Base-by-base conservation (phyloP, 2,329 filamentous ascomycete genomes). In the Podosphaera xanthii region DNA sequence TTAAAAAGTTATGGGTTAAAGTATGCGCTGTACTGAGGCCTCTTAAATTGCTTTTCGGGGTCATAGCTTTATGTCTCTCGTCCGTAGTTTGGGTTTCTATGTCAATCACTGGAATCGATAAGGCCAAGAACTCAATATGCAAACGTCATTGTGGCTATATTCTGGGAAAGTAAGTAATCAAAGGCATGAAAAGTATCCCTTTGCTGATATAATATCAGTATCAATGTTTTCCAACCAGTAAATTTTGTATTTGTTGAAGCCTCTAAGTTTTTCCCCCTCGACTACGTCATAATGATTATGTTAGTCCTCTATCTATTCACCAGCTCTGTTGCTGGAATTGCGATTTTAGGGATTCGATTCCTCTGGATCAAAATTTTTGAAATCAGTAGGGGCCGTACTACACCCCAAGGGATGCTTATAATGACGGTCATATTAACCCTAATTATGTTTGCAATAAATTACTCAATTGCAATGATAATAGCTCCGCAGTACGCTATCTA, bases 401-500 rank as follows among this genome's bases (percentile, higher is more conserved):
- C 87, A 0, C 92, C 92, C 0, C 92, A 97, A 70, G 92, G 91
- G 1, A 77, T 98, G 5, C 80, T 98, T 59, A 82, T 96, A 68
- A 86, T 88, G 1, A 96, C 91, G 0, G 87, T 94, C 9, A 82
- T 98, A 75, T 77, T 98, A 54, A 91, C 88, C 0, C 77, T 97
- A 63, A 91, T 94, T 64, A 87, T 87, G 1, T 74, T 98, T 50
- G 92, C 87, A 40, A 84, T 94, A 71, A 95, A 97, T 73, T 98
- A 97, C 70, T 82, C 87, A 7, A 75, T 97, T 49, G 85, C 87
- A 60, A 95, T 94, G 84, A 77, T 97, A 62, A 82, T 95, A n/a
- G 92, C 89, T 4, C 92, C 92, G 1, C 90, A 97, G 68, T 98
- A 98, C 69, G 82, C 91, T 54, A 94, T 85, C 59, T 98, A 88